These are phyloP conservation scores for Sutorius eximius DNA, from an alignment of 1,284 basidiomycete genomes.

Conservation along the genomic window DNA sequence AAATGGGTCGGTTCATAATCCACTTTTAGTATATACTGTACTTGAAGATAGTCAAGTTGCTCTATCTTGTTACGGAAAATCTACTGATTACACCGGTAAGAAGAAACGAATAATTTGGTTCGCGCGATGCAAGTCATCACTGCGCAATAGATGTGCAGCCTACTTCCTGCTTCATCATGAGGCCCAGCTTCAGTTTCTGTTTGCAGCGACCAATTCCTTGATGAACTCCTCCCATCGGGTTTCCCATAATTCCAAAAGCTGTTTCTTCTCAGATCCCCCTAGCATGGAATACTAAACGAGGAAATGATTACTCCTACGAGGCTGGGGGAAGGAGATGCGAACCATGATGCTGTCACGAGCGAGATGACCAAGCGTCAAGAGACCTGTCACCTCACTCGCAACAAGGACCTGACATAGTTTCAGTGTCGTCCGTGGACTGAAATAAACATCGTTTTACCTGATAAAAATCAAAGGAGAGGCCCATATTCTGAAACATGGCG, in stretches of 20 bases:
- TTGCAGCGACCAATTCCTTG: constrained; percentile 35
- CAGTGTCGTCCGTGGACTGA: not conserved
- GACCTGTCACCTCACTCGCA: constrained; percentile 62
- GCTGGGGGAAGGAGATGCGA: constrained; percentile 12
- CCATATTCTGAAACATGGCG: constrained; percentile 74
- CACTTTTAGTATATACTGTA: not conserved
- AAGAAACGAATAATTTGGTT: not conserved
- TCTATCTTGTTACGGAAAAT: not conserved
- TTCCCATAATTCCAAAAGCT: constrained; percentile 50
- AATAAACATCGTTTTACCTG: constrained; percentile 43
- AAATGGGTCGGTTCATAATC: not conserved
- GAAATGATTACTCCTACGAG: constrained; percentile 1
- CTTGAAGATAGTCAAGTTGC: not conserved
- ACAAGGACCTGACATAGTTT: constrained; percentile 46
- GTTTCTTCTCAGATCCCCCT: constrained; percentile 45
- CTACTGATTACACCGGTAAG: not conserved
- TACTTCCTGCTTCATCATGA: not conserved
- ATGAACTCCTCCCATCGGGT: constrained; percentile 54
- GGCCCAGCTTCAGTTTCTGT: constrained; percentile 2
- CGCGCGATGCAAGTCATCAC: not conserved
- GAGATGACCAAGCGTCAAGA: constrained; percentile 58
- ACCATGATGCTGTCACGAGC: constrained; percentile 68
- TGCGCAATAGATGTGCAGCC: not conserved
- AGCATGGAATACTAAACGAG: constrained; percentile 53
- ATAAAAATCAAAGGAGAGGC: constrained; percentile 70